phyloP scores from a whole-genome alignment of 2,329 filamentous ascomycete species.

The Alternaria tenuissima region DNA sequence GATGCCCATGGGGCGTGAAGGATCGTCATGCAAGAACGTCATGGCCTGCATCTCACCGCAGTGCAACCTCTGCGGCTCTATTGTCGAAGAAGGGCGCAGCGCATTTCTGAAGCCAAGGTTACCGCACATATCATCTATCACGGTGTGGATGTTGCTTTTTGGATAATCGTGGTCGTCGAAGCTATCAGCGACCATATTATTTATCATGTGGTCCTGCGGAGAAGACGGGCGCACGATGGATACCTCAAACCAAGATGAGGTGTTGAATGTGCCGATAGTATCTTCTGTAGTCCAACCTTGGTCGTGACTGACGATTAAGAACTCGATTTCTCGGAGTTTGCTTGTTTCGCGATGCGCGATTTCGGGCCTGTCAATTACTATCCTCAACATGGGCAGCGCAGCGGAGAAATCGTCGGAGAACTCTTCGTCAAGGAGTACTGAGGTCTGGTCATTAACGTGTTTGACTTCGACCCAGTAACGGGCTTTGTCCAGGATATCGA shows the following conservation, averaged over 20 bases:
- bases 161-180: background rate
- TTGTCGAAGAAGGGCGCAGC: slow-evolving; percentile 10
- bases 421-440: slow-evolving; percentile 9
- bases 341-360: background rate
- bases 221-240: slow-evolving; percentile 14
- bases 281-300: slow-evolving; percentile 32
- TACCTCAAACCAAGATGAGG: slow-evolving; percentile 34
- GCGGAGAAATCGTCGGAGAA: slow-evolving; percentile 16
- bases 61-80: slow-evolving; percentile 20
- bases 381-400: slow-evolving; percentile 13
- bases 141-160: slow-evolving; percentile 1
- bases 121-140: background rate
- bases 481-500: slow-evolving; percentile 25
- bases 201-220: background rate
- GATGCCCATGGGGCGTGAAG: background rate
- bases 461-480: slow-evolving; percentile 21
- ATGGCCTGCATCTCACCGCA: slow-evolving; percentile 21
- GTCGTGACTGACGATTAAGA: slow-evolving; percentile 29
- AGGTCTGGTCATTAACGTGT: background rate
- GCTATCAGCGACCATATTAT: background rate
- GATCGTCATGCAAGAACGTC: background rate
- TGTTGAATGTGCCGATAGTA: slow-evolving; percentile 20
- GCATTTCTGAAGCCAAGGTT: slow-evolving; percentile 4
- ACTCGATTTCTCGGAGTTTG: slow-evolving; percentile 27
- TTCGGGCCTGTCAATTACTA: background rate